Percentiles rank a stretch among this genome's conserved stretches.
Conservation (phyloP, 2,329 filamentous ascomycete genomes). For the Hortaea werneckii region DNA sequence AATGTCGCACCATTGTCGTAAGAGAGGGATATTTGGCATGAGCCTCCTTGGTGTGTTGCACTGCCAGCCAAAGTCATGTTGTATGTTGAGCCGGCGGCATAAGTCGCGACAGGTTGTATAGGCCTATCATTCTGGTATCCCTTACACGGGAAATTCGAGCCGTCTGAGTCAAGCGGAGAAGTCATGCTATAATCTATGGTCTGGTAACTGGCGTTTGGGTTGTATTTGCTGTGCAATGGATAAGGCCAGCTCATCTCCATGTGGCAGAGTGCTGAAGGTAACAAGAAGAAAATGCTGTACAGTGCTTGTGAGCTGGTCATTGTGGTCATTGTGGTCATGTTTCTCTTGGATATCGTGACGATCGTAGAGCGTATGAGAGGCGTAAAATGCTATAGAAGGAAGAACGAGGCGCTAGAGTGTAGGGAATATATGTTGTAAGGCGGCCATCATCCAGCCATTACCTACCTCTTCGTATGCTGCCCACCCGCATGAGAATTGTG, state of each 20-base stretch:
- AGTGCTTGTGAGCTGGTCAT: slow-evolving; percentile 3
- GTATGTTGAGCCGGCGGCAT: slow-evolving; percentile 51
- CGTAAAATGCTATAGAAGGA: neutral
- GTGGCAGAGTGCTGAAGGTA: slow-evolving; percentile 27
- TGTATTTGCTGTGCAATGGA: slow-evolving; percentile 42
- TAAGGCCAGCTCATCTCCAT: slow-evolving; percentile 49
- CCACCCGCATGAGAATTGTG: neutral
- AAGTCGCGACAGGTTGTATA: slow-evolving; percentile 49
- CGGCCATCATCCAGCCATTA: slow-evolving; percentile 1
- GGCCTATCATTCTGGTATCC: slow-evolving; percentile 45
- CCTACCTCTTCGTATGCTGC: slow-evolving; percentile 1
- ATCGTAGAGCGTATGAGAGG: slow-evolving; percentile 1
- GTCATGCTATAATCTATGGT: slow-evolving; percentile 62
- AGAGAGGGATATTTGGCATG: slow-evolving; percentile 65
- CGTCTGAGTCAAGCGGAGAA: slow-evolving; percentile 49
- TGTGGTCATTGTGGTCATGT: neutral
- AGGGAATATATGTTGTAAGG: neutral
- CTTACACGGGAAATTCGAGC: slow-evolving; percentile 68
- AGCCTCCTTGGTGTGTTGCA: slow-evolving; percentile 50
- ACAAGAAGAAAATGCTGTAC: slow-evolving; percentile 8
- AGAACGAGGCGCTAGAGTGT: neutral
- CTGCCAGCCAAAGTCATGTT: slow-evolving; percentile 55
- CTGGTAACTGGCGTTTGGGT: slow-evolving; percentile 35
- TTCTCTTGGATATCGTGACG: slow-evolving; percentile 1
- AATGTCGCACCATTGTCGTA: slow-evolving; percentile 63